phyloP scores from a whole-genome alignment of 257 asterid genomes.

The Henckelia pumila region DNA sequence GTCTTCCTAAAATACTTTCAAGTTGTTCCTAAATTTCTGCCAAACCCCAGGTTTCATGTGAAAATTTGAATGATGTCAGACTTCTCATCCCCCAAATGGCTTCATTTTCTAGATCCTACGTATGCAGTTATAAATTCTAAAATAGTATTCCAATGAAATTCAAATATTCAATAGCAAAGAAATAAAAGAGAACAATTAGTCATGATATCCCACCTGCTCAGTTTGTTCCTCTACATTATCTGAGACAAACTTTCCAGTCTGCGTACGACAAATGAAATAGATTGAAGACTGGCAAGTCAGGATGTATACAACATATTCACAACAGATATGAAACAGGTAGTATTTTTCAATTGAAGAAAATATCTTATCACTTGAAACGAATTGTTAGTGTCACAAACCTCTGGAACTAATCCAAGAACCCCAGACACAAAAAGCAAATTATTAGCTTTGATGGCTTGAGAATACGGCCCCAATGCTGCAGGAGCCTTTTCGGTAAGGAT shows the following conservation, averaged over 20 bases:
- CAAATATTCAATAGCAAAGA: not conserved
- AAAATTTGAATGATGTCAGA: constrained; percentile 8
- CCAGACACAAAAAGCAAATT: constrained; percentile 84
- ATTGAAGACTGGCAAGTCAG: not conserved
- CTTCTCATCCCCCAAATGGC: not conserved
- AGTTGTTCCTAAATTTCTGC: not conserved
- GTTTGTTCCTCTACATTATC: constrained; percentile 94
- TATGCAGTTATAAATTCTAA: not conserved
- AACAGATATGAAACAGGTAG: not conserved
- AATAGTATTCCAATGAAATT: not conserved
- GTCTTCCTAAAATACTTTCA: not conserved
- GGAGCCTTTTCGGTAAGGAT: constrained; percentile 88
- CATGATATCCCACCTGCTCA: constrained; percentile 65
- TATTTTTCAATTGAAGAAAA: not conserved
- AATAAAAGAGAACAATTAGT: not conserved
- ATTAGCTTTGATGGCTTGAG: constrained; percentile 88
- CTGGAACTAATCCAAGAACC: constrained; percentile 68
- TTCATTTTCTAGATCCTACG: not conserved
- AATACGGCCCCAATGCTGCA: constrained; percentile 92
- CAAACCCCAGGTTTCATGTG: constrained; percentile 2
- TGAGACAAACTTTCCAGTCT: constrained; percentile 85
- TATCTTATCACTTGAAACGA: constrained; percentile 9
- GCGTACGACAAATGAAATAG: constrained; percentile 27
- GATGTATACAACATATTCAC: not conserved
- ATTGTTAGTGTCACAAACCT: constrained; percentile 46